phyloP scores from a whole-genome alignment of 345 rosid genomes.

The Geranium brycei region DNA sequence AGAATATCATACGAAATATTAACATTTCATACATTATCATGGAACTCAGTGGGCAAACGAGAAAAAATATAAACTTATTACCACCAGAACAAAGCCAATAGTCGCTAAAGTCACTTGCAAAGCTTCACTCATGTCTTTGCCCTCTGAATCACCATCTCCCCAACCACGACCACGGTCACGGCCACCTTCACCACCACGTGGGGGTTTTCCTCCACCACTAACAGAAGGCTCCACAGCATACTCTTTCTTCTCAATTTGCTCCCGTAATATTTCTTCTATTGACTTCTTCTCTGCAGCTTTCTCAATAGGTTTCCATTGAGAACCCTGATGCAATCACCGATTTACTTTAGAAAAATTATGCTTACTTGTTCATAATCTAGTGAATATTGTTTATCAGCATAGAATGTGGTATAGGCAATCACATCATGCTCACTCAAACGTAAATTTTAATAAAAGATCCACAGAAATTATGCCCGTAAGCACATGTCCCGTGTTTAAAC shows the following conservation, averaged over 20 bases:
- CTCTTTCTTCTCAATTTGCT: slow-evolving; percentile 38
- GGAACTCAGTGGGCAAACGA: not conserved
- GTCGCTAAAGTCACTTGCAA: slow-evolving; percentile 45
- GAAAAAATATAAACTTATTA: slow-evolving; percentile 7
- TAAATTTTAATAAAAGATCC: not conserved
- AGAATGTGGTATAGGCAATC: too few relatives aligned
- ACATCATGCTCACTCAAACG: not conserved
- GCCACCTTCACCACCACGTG: slow-evolving; percentile 28
- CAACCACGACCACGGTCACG: slow-evolving; percentile 19
- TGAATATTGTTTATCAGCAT: not conserved
- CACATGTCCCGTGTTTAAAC: too few relatives aligned
- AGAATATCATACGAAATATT: not conserved
- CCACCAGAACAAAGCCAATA: slow-evolving; percentile 41
- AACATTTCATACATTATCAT: not conserved
- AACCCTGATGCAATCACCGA: slow-evolving; percentile 17
- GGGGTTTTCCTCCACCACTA: slow-evolving; percentile 15
- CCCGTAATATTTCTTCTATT: slow-evolving; percentile 36
- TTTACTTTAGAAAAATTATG: not conserved
- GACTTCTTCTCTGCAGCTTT: slow-evolving; percentile 31
- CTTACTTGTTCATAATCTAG: not conserved
- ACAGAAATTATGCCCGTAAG: too few relatives aligned
- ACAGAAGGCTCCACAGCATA: not conserved
- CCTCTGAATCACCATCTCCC: slow-evolving; percentile 22
- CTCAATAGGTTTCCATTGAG: slow-evolving; percentile 38
- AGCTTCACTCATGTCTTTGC: slow-evolving; percentile 31